These are phyloP conservation scores for Stemphylium beticola DNA, from an alignment of 2,329 filamentous ascomycete genomes.

Conservation along the genomic window DNA sequence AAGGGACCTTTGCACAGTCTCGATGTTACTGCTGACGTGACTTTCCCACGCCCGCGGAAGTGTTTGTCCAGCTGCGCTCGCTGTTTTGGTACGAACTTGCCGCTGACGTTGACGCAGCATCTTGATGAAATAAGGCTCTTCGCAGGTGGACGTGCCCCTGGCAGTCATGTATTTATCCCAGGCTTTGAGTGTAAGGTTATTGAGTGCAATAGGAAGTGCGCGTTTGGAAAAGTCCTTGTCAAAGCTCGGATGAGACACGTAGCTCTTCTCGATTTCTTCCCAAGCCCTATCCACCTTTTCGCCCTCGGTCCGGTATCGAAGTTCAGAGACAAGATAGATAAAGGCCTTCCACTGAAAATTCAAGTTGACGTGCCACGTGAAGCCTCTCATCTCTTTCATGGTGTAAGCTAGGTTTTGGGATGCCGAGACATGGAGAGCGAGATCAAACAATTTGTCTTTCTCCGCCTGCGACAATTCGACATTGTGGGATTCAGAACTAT, in stretches of 20 bases:
- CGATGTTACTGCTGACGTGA: too few relatives aligned
- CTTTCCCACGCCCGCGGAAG: neutral
- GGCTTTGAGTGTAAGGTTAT: slow-evolving; percentile 52
- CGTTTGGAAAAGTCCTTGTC: slow-evolving; percentile 42
- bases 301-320: slow-evolving; percentile 34
- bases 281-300: slow-evolving; percentile 49
- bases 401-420: too few relatives aligned
- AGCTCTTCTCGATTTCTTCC: slow-evolving; percentile 54
- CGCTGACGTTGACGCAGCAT: slow-evolving; percentile 19
- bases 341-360: slow-evolving; percentile 61
- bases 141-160: slow-evolving; percentile 8
- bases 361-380: slow-evolving; percentile 54
- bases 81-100: slow-evolving; percentile 1
- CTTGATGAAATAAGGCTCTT: slow-evolving; percentile 33
- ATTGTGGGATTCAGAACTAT: too few relatives aligned
- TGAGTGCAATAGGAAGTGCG: slow-evolving; percentile 53
- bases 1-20: too few relatives aligned
- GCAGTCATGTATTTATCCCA: slow-evolving; percentile 47
- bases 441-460: too few relatives aligned
- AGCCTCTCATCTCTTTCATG: slow-evolving; percentile 50
- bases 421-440: too few relatives aligned
- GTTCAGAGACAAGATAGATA: slow-evolving; percentile 54
- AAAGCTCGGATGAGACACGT: slow-evolving; percentile 52
- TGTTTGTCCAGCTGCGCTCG: neutral
- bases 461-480: too few relatives aligned